Conservation (phyloP, 2,329 filamentous ascomycete species). For the Thermochaetoides dissita region DNA sequence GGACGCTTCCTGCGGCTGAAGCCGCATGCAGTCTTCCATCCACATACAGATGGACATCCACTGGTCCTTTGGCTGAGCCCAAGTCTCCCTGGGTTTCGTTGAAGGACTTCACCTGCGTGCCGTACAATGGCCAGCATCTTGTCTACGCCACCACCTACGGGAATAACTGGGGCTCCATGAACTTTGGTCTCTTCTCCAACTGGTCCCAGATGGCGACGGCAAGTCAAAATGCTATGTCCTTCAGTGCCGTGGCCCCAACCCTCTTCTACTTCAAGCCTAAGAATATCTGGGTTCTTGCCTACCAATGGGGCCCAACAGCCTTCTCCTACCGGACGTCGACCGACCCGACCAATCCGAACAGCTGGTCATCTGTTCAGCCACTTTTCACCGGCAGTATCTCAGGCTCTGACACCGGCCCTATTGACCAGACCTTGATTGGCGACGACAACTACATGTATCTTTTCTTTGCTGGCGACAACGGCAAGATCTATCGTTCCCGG, state of each 20-base stretch:
- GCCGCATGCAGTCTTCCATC: constrained; percentile 36
- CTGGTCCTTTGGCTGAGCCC: constrained; percentile 34
- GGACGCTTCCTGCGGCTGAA: not conserved
- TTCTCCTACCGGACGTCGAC: constrained; percentile 48
- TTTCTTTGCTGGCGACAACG: constrained; percentile 55
- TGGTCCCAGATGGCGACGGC: constrained; percentile 37
- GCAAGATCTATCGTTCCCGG: constrained; percentile 48
- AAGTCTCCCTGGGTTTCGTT: constrained; percentile 40
- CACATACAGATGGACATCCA: constrained; percentile 41
- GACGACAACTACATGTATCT: constrained; percentile 49
- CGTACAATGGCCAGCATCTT: constrained; percentile 44
- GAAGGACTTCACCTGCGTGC: constrained; percentile 47
- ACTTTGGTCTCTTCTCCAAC: constrained; percentile 39
- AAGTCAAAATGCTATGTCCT: constrained; percentile 36
- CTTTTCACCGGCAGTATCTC: constrained; percentile 43
- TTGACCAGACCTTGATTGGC: constrained; percentile 51
- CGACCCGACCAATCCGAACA: constrained; percentile 41
- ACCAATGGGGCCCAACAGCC: constrained; percentile 46
- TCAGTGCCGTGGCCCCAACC: constrained; percentile 40
- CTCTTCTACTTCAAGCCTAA: constrained; percentile 51
- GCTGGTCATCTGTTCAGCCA: constrained; percentile 39
- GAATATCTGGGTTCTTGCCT: constrained; percentile 48
- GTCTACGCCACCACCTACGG: constrained; percentile 41
- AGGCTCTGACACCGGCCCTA: constrained; percentile 36
- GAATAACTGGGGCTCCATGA: constrained; percentile 41